Base-by-base conservation (phyloP, 192 early-diverging fungal genomes). In the Mortierella claussenii region DNA sequence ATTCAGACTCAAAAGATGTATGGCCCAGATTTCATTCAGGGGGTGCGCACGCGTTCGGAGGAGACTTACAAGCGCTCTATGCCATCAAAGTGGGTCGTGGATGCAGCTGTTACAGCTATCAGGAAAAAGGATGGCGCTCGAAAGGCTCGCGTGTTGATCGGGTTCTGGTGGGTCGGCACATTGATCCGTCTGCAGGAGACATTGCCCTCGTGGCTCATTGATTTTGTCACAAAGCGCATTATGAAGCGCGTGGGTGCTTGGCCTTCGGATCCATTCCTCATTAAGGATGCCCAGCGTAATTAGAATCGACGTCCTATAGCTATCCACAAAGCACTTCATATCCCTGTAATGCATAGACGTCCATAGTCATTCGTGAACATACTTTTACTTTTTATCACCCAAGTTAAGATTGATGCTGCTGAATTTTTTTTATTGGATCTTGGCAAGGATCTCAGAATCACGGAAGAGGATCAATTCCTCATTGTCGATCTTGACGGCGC, bases 371-470 rank as follows among this genome's bases (percentile, higher is more conserved):
- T n/a, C n/a, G n/a, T n/a, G n/a, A n/a, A n/a, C n/a, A n/a, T n/a
- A n/a, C n/a, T n/a, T n/a, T n/a, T n/a, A n/a, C n/a, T n/a, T n/a
- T n/a, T n/a, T n/a, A n/a, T n/a, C n/a, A n/a, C n/a, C n/a, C n/a
- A n/a, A n/a, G n/a, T n/a, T n/a, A n/a, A n/a, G n/a, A n/a, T n/a
- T n/a, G n/a, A n/a, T n/a, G n/a, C n/a, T n/a, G n/a, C n/a, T n/a
- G n/a, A n/a, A n/a, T n/a, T n/a, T n/a, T 7, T 33, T 73, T 42
- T 80, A 83, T 65, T 88, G 79, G 79, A 99, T 84, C 89, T 97
- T 97, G 79, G 95, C 97, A 44, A 98, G 88, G 68, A 99, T 89
- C 84, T 99, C 97, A 69, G 86, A 87, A 63, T 97, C 97, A 55
- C 90, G 94, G 90, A 88, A 97, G 56, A 99, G 86, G 49, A 94